Conservation (phyloP, 805 yeast genomes). For the Yarrowia sp. region DNA sequence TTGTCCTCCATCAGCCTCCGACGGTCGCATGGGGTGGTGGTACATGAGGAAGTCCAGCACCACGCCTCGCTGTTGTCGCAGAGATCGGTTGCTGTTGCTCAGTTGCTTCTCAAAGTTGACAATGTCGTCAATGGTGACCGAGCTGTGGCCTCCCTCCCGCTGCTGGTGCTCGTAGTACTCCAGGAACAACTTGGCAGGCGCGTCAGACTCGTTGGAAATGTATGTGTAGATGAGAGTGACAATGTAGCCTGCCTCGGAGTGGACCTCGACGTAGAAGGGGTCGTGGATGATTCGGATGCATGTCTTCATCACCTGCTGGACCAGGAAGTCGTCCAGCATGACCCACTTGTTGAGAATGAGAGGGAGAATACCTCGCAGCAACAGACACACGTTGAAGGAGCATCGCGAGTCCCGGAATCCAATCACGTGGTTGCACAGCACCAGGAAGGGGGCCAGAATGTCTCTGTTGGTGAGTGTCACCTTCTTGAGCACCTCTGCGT, state of each 20-base stretch:
- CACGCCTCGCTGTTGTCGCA: constrained; percentile 81
- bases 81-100: constrained; percentile 63
- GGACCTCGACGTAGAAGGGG: constrained; percentile 82
- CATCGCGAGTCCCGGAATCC: constrained; percentile 89
- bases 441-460: constrained; percentile 78
- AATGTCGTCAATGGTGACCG: constrained; percentile 61
- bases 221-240: constrained; percentile 70
- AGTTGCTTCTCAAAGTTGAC: constrained; percentile 68
- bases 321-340: constrained; percentile 74
- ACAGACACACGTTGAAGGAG: constrained; percentile 85
- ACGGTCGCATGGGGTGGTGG: constrained; percentile 55
- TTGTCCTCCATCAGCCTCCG: constrained; percentile 50
- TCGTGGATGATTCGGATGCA: constrained; percentile 72
- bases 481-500: constrained; percentile 58
- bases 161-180: constrained; percentile 32
- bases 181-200: constrained; percentile 60
- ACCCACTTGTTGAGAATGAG: constrained; percentile 72
- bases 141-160: constrained; percentile 7
- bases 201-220: constrained; percentile 51
- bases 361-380: constrained; percentile 74
- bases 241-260: constrained; percentile 89
- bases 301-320: constrained; percentile 72
- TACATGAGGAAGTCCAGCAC: constrained; percentile 76
- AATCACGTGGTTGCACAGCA: constrained; percentile 76
- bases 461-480: constrained; percentile 68